These are phyloP conservation scores for Aquilaria malaccensis DNA, from an alignment of 345 rosid species.

Conservation along the genomic window DNA sequence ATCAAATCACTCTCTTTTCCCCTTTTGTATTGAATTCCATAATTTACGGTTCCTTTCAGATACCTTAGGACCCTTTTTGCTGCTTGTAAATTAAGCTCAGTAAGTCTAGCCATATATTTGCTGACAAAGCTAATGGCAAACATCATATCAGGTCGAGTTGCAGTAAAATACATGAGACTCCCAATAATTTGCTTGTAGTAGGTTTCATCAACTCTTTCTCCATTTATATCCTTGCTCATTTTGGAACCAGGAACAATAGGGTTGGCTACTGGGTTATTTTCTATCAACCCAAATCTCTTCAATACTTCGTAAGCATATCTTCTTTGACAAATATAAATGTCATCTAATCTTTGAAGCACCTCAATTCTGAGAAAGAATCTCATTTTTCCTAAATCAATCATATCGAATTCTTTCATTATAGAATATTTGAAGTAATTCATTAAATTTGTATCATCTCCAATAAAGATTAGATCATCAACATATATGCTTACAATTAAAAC, in stretches of 20 bases:
- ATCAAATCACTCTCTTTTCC: not conserved
- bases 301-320: not conserved
- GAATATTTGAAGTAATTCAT: not conserved
- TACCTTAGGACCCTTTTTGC: not conserved
- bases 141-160: not conserved
- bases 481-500: not conserved
- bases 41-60: not conserved
- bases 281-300: not conserved
- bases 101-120: not conserved
- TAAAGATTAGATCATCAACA: conserved; percentile 5
- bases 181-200: not conserved
- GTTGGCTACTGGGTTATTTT: not conserved
- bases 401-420: not conserved
- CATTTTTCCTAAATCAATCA: not conserved
- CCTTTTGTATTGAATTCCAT: not conserved
- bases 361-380: not conserved
- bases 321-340: not conserved
- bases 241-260: not conserved
- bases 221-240: not conserved
- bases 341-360: not conserved
- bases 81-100: not conserved
- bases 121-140: not conserved
- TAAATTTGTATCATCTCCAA: not conserved
- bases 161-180: not conserved
- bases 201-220: not conserved